These are phyloP conservation scores for Colletotrichum theobromicola DNA, from an alignment of 2,329 filamentous ascomycete genomes.

Conservation along the genomic window DNA sequence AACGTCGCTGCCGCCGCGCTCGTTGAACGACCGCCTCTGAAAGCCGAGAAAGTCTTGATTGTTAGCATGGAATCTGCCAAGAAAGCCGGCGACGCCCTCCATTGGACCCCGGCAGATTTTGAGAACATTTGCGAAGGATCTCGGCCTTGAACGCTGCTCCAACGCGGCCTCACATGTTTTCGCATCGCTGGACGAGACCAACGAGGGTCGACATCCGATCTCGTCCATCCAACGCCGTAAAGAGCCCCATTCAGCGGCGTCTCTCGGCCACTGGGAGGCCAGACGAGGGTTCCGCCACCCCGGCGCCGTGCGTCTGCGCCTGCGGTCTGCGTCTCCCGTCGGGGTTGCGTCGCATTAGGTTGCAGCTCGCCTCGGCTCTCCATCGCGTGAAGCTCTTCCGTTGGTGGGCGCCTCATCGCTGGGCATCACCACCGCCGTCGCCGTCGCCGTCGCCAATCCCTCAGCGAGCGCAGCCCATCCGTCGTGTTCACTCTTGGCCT, in stretches of 20 bases:
- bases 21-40: background rate
- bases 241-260: conserved; percentile 5
- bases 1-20: background rate
- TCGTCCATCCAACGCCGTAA: background rate
- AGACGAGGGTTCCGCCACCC: background rate
- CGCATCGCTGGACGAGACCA: background rate
- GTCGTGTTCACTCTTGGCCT: background rate
- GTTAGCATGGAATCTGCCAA: background rate
- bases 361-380: conserved; percentile 12
- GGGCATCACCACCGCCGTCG: background rate
- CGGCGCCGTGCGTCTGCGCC: background rate
- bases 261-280: background rate
- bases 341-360: background rate
- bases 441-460: background rate
- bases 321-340: background rate
- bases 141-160: background rate
- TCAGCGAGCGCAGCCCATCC: background rate
- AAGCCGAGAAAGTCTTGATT: background rate
- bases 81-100: background rate
- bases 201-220: background rate
- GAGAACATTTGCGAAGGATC: conserved; percentile 16
- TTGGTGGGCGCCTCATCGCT: background rate
- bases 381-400: background rate
- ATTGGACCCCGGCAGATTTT: background rate
- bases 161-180: background rate